Evolutionary conservation across 805 yeast genomes (phyloP), one percentile per base, ranked within the genome.

Genomic region (Yarrowia phangngaensis): DNA sequence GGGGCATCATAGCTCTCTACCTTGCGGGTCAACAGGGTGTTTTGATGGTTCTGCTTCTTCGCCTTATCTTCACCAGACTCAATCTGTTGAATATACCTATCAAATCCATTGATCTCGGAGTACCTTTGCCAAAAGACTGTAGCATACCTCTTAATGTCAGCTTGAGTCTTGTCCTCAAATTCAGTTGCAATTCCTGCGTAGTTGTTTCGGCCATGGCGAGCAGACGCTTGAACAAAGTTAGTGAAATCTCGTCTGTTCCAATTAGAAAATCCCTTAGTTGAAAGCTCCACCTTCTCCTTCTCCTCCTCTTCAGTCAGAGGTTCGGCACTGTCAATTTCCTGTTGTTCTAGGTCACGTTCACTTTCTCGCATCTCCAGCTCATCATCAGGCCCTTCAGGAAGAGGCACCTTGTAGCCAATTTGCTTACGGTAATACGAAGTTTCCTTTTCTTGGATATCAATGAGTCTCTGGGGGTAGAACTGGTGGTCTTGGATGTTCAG

Each of bases 161-260:
- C 95, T 4, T 69, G 61, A 0, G 85, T 72, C 65, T 90, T 90
- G 29, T 61, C 67, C 35, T 80, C 86, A 58, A 88, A 75, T 60
- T 88, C 96, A 14, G 71, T 58, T 0, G 92, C 79, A 50, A 90
- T 88, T 2, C 78, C 74, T 16, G 71, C 70, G 41, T 84, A 70
- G 14, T 85, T 75, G 53, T 82, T 75, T 48, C 96, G 74, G 3
- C 98, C 97, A 62, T 83, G 76, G 61, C 83, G 85, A 11, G 83
- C 82, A 57, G 79, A 73, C 17, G 79, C 70, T 45, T 76, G 78
- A 48, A 90, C 76, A 60, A 88, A 89, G 55, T 83, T 85, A 52
- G 80, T 81, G 62, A 90, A 89, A 58, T 92, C 97, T 49, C 89
- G 74, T 65, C 95, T 76, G 47, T 83, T 78, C 92, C 95, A 89